Conservation (phyloP, 495 filamentous ascomycete species). For the Tricharina praecox region DNA sequence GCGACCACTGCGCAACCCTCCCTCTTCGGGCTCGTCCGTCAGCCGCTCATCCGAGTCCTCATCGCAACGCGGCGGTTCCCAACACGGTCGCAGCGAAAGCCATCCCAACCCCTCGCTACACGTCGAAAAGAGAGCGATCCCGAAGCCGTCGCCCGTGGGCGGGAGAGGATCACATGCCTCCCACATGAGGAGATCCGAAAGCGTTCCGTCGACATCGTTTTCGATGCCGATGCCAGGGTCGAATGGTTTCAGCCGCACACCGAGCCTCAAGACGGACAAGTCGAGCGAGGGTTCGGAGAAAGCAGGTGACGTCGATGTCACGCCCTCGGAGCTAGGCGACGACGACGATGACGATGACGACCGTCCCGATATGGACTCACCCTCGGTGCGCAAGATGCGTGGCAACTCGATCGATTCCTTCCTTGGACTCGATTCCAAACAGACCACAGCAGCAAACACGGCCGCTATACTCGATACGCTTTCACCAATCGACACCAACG, state of each 20-base stretch:
- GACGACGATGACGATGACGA: not conserved
- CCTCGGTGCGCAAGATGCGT: not conserved
- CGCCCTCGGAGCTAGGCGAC: not conserved
- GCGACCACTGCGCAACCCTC: not conserved
- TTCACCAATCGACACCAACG: not conserved
- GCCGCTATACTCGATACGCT: no score
- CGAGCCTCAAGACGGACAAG: not conserved
- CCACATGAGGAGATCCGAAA: conserved; percentile 4
- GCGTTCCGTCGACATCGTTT: not conserved
- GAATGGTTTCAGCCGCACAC: not conserved
- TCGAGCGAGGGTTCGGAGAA: not conserved
- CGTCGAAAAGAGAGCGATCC: not conserved
- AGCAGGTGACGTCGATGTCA: not conserved
- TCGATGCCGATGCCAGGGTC: not conserved
- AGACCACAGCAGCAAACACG: no score
- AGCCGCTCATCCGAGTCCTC: not conserved
- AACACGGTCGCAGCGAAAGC: conserved; percentile 3
- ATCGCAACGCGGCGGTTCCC: not conserved
- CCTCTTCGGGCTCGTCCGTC: conserved; percentile 1
- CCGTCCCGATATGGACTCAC: not conserved
- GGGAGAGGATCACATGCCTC: no score
- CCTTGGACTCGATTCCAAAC: not conserved
- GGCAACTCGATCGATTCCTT: conserved; percentile 6
- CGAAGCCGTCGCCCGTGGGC: no score
- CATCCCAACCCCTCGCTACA: not conserved